Base-by-base conservation (phyloP, 2,329 filamentous ascomycete genomes). In the Cryphonectria nitschkei region DNA sequence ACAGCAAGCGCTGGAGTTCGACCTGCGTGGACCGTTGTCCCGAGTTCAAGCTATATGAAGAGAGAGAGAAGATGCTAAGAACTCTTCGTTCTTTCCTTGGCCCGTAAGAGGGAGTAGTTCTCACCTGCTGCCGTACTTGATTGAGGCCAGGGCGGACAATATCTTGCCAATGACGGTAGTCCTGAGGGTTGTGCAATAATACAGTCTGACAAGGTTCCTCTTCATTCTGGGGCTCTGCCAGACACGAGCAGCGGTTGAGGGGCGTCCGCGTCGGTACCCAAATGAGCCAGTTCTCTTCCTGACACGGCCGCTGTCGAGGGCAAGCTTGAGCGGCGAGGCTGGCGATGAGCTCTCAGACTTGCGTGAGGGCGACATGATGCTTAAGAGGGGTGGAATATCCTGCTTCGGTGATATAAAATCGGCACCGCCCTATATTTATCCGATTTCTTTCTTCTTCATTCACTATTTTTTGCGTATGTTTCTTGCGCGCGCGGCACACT, bases 171-270 rank as follows among this genome's bases (percentile, higher is more conserved):
- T 64, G 14, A 46, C 61, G 9, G 61, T 26, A 0, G 61, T 64
- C 61, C 22, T 64, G 61, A 64, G 41, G 11, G 39, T 64, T 13
- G 61, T 64, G 61, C 39, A 64, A 26, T 64, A 64, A n/a, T 64
- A 64, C 22, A 64, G 39, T n/a, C 39, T 64, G 4, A 64, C 29
- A 26, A 64, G 61, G 61, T 46, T 64, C n/a, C 39, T 64, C 61
- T 64, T 64, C 61, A 64, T 64, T 14, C 61, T 64, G 6, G 61
- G 37, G 43, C 61, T 64, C 39, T 29, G 61, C 61, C 61, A 64
- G 26, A 64, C 61, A 11, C n/a, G 61, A 19, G 61, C 61, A 46
- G 61, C 61, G 39, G 39, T 64, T 7, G 39, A 29, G n/a, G 61
- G 61, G 8, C 61, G 61, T 19, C 61, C 61, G 22, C 61, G 61